Conservation (phyloP, 225 moss, liverwort and hornwort species). For the Ulota crispa region DNA sequence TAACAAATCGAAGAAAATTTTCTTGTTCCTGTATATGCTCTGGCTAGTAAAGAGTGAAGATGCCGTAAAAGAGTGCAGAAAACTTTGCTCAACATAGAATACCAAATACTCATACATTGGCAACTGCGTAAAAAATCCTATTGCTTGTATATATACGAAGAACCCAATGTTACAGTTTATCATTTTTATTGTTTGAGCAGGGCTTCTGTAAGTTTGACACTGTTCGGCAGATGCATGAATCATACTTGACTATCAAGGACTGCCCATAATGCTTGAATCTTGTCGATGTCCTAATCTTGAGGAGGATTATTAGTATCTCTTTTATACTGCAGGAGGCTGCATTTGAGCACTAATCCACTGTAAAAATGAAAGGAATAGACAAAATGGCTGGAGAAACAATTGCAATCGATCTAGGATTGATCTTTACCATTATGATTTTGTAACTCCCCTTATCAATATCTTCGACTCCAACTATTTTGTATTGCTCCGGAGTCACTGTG, state of each 20-base stretch:
- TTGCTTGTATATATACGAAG: not conserved
- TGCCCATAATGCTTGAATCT: not conserved
- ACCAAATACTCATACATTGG: not conserved
- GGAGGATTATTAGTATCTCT: not conserved
- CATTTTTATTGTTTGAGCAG: not conserved
- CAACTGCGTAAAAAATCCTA: not conserved
- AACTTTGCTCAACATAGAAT: not conserved
- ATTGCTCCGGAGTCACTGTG: constrained; percentile 27
- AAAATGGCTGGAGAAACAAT: not conserved
- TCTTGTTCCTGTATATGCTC: not conserved
- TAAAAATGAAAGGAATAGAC: not conserved
- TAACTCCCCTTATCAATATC: not conserved
- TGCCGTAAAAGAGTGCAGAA: not conserved
- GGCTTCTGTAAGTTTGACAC: not conserved
- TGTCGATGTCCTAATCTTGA: not conserved
- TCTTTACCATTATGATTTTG: not conserved
- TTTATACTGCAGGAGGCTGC: not conserved
- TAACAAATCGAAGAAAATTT: not conserved
- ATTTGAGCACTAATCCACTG: constrained; percentile 13
- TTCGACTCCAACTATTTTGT: not conserved
- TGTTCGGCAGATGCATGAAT: not conserved
- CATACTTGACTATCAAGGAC: not conserved
- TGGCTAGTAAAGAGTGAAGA: not conserved
- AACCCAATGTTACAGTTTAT: not conserved
- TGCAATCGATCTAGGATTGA: not conserved